phyloP scores from a whole-genome alignment of 2,329 filamentous ascomycete genomes.

The Cercospora sp. region DNA sequence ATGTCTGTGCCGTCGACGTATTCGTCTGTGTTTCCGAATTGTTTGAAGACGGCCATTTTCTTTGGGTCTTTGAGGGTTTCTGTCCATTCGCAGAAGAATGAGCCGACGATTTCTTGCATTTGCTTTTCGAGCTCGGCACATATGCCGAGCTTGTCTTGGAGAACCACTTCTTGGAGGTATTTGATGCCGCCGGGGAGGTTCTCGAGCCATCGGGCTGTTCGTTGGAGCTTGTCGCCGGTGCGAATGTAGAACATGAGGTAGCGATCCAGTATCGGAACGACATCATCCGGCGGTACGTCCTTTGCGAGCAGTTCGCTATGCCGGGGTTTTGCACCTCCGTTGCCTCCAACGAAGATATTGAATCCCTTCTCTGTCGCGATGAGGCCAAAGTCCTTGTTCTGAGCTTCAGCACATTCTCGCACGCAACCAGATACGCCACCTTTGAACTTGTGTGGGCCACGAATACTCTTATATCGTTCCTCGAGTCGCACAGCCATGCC shows the following conservation, averaged over 20 bases:
- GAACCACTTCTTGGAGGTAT: slow-evolving; percentile 78
- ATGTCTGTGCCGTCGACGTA: slow-evolving; percentile 65
- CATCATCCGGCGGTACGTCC: slow-evolving; percentile 78
- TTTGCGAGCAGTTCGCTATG: slow-evolving; percentile 83
- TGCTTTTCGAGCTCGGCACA: slow-evolving; percentile 80
- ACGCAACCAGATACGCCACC: slow-evolving; percentile 88
- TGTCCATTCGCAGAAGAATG: slow-evolving; percentile 90
- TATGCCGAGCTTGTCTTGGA: slow-evolving; percentile 84
- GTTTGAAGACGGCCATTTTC: slow-evolving; percentile 68
- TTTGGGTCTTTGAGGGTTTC: slow-evolving; percentile 72
- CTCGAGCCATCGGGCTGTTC: slow-evolving; percentile 87
- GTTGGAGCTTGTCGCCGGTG: slow-evolving; percentile 84
- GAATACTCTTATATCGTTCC: slow-evolving; percentile 87
- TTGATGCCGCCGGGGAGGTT: slow-evolving; percentile 77
- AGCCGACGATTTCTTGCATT: slow-evolving; percentile 80
- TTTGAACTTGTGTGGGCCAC: slow-evolving; percentile 82
- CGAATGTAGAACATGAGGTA: slow-evolving; percentile 94
- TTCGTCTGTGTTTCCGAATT: slow-evolving; percentile 83
- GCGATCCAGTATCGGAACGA: slow-evolving; percentile 80
- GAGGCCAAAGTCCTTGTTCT: slow-evolving; percentile 89
- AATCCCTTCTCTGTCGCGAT: slow-evolving; percentile 92
- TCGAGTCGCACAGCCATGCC: slow-evolving; percentile 86
- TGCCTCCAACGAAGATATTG: slow-evolving; percentile 88
- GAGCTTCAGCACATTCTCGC: slow-evolving; percentile 88
- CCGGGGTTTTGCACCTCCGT: slow-evolving; percentile 80